These are phyloP conservation scores for Corniculantispora saksenae DNA, from an alignment of 2,329 filamentous ascomycete species.

Conservation along the genomic window DNA sequence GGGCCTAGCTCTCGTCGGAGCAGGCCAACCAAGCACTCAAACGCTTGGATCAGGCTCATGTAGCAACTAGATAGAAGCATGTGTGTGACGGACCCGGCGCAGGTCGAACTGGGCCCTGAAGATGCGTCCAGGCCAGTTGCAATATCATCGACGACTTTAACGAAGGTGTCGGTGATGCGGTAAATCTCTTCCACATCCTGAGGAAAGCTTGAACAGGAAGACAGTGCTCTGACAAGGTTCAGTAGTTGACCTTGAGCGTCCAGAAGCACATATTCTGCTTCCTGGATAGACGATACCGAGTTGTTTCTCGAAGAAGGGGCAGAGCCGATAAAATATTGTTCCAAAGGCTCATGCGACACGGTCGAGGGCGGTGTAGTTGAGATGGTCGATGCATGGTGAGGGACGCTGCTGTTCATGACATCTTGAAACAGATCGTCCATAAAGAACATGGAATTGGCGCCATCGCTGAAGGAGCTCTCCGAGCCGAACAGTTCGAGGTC, in stretches of 20 bases:
- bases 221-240: neutral
- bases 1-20: neutral
- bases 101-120: neutral
- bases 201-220: neutral
- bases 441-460: neutral
- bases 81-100: neutral
- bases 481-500: conserved; percentile 4
- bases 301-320: neutral
- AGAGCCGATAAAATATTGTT: neutral
- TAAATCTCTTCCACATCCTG: conserved; percentile 16
- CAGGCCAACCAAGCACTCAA: conserved; percentile 5
- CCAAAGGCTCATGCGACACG: neutral
- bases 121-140: neutral
- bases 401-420: neutral
- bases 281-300: neutral
- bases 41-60: conserved; percentile 17
- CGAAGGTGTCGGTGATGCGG: conserved; percentile 9
- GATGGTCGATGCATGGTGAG: neutral
- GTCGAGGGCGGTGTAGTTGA: neutral
- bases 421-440: conserved; percentile 12
- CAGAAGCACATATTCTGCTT: neutral
- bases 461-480: neutral
- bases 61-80: conserved; percentile 20
- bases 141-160: conserved; percentile 7
- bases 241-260: conserved; percentile 1